Conservation (phyloP, 768 basidiomycete genomes). For the Ramaria sp. region DNA sequence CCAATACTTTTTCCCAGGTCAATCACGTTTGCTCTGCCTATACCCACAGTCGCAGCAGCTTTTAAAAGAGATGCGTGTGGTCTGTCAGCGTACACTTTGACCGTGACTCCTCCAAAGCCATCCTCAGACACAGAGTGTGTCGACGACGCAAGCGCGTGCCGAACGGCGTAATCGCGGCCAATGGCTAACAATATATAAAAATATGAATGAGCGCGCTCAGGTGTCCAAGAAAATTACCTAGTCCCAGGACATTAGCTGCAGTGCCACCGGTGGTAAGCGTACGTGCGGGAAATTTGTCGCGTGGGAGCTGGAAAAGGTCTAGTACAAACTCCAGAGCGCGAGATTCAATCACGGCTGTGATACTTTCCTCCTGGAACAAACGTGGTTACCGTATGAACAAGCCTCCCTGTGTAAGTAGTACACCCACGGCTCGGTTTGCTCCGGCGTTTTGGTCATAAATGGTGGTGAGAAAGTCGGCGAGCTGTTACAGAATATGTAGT, state of each 20-base stretch:
- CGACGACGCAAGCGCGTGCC: slow-evolving; percentile 14
- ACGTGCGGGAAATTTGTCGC: slow-evolving; percentile 21
- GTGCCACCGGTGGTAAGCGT: slow-evolving; percentile 34
- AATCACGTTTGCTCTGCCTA: slow-evolving; percentile 26
- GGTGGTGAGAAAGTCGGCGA: slow-evolving; percentile 27
- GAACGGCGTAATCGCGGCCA: slow-evolving; percentile 24
- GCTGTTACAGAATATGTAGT: slow-evolving; percentile 12
- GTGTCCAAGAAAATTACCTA: slow-evolving; percentile 18
- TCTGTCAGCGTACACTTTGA: slow-evolving; percentile 24
- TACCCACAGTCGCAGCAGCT: slow-evolving; percentile 27
- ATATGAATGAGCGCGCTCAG: neutral
- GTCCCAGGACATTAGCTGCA: slow-evolving; percentile 29
- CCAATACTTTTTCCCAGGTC: slow-evolving; percentile 14
- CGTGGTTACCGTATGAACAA: neutral
- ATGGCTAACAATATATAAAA: slow-evolving; percentile 15
- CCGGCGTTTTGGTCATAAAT: slow-evolving; percentile 29
- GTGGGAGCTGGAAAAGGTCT: slow-evolving; percentile 17
- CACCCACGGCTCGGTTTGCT: slow-evolving; percentile 16
- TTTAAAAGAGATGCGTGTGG: slow-evolving; percentile 31
- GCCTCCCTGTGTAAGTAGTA: neutral
- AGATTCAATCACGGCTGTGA: slow-evolving; percentile 19
- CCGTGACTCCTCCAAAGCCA: slow-evolving; percentile 21
- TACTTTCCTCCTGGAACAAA: slow-evolving; percentile 12
- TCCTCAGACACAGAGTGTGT: slow-evolving; percentile 26
- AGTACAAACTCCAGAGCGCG: slow-evolving; percentile 21